These are phyloP conservation scores for Russula brevipes DNA, from an alignment of 768 basidiomycete species.

Conservation along the genomic window DNA sequence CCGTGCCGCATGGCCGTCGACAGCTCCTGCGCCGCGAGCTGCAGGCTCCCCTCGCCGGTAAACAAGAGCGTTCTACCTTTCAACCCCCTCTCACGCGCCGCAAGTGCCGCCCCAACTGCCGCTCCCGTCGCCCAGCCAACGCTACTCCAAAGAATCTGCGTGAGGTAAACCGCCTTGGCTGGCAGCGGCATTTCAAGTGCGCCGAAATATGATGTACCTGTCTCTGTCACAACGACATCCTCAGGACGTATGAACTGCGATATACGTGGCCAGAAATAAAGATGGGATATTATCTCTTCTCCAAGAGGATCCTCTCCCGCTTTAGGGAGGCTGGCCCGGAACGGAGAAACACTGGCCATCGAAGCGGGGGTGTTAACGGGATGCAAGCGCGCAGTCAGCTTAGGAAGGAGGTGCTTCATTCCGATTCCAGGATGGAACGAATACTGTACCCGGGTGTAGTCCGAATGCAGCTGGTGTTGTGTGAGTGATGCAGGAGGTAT, in stretches of 20 bases:
- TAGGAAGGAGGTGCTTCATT: slow-evolving; percentile 74
- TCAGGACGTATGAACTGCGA: slow-evolving; percentile 62
- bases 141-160: slow-evolving; percentile 85
- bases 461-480: slow-evolving; percentile 63
- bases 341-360: slow-evolving; percentile 44
- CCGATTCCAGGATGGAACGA: slow-evolving; percentile 60
- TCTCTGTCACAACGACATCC: slow-evolving; percentile 85
- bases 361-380: slow-evolving; percentile 38
- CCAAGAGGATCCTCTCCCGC: slow-evolving; percentile 42
- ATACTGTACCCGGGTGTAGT: slow-evolving; percentile 60
- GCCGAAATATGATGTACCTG: slow-evolving; percentile 84
- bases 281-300: slow-evolving; percentile 58
- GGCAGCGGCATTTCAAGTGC: slow-evolving; percentile 79
- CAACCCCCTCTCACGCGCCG: slow-evolving; percentile 56
- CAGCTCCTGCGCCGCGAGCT: slow-evolving; percentile 76
- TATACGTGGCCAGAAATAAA: slow-evolving; percentile 81
- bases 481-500: neutral
- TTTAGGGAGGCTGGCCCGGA: slow-evolving; percentile 32
- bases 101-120: slow-evolving; percentile 74
- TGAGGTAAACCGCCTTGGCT: slow-evolving; percentile 55
- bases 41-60: slow-evolving; percentile 80
- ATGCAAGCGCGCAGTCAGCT: slow-evolving; percentile 53
- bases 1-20: slow-evolving; percentile 74
- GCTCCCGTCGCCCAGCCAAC: slow-evolving; percentile 88
- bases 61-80: slow-evolving; percentile 71